A percentile compares a stretch with the other conserved stretches of the same genome.
These are phyloP conservation scores for Pichia cabralensis DNA, from an alignment of 805 yeast genomes.

Conservation along the genomic window DNA sequence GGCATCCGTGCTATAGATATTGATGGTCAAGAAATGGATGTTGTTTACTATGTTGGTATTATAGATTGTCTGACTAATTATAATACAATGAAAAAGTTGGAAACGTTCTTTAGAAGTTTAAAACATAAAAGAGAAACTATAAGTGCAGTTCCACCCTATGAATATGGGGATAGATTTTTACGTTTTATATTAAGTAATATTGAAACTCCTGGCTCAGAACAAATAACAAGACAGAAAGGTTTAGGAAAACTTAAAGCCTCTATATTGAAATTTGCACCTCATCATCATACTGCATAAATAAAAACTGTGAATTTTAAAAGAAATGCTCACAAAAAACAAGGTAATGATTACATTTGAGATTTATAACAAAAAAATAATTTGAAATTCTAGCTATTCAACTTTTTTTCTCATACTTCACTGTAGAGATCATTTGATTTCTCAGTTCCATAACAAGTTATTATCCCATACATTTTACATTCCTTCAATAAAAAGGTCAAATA, in stretches of 20 bases:
- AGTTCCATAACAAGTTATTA: no score
- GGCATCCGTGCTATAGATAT: constrained; percentile 71
- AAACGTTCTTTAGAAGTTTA: constrained; percentile 76
- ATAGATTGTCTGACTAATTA: constrained; percentile 89
- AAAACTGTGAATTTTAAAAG: no score
- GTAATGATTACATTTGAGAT: no score
- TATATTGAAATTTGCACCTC: background rate
- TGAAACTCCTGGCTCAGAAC: constrained; percentile 7
- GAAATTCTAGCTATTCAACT: no score
- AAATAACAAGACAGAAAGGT: background rate
- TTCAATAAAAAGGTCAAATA: no score
- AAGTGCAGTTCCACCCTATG: constrained; percentile 84
- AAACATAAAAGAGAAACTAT: constrained; percentile 58
- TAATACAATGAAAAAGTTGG: constrained; percentile 62
- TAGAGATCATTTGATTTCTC: no score
- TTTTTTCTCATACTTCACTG: no score
- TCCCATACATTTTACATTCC: no score
- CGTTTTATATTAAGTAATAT: constrained; percentile 39
- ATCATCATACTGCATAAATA: constrained; percentile 1
- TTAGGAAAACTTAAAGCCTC: constrained; percentile 1
- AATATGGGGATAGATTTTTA: constrained; percentile 82
- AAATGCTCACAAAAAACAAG: no score
- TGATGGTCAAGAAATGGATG: constrained; percentile 46
- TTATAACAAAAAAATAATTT: no score
- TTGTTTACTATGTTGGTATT: constrained; percentile 83